Percentiles rank a stretch among this genome's conserved stretches.
These are phyloP conservation scores for Rhododendron simsii DNA, from an alignment of 148 eudicot genomes.

Conservation along the genomic window DNA sequence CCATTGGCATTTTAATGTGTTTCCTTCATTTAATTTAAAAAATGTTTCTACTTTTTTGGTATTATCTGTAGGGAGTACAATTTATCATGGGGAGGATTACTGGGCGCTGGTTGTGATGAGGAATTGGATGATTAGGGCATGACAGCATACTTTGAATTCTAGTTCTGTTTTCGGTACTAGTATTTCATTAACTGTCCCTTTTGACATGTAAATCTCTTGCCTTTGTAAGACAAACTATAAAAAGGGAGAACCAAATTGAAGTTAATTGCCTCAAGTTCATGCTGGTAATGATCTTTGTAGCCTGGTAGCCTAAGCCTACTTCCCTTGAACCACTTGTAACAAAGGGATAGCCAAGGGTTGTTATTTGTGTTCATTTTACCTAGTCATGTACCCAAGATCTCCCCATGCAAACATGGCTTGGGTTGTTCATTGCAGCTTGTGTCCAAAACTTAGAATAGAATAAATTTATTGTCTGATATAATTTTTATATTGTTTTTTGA, in stretches of 20 bases:
- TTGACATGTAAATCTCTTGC: conserved; percentile 6
- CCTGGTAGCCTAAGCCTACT: not conserved
- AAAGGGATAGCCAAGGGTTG: not conserved
- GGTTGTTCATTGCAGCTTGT: not conserved
- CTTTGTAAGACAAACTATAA: conserved; percentile 27
- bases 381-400: not conserved
- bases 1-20: not conserved
- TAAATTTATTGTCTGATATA: not conserved
- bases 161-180: not conserved
- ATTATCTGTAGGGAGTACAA: conserved; percentile 25
- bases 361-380: not conserved
- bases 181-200: not conserved
- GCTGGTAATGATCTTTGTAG: conserved; percentile 45
- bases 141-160: not conserved
- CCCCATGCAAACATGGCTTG: not conserved
- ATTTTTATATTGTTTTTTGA: conserved; percentile 9
- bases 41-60: not conserved
- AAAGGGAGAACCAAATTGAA: conserved; percentile 47
- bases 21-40: not conserved
- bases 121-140: conserved; percentile 45
- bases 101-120: conserved; percentile 18
- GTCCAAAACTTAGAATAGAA: not conserved
- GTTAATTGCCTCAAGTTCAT: conserved; percentile 56
- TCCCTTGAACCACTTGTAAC: not conserved
- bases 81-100: conserved; percentile 24